Conservation (phyloP, 192 early-diverging fungal species). For the Backusella mclennaniae region DNA sequence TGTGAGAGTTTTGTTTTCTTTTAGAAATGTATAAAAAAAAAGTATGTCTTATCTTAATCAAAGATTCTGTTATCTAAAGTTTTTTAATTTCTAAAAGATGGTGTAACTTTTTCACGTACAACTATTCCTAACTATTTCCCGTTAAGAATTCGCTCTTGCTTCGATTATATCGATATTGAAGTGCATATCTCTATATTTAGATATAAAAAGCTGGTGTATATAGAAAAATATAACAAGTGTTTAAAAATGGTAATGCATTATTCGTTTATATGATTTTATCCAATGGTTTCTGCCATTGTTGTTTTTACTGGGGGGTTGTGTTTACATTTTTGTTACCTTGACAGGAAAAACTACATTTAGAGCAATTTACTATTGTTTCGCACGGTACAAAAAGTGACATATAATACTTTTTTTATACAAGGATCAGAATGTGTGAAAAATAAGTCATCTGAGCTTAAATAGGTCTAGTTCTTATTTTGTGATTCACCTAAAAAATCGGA, state of each 20-base stretch:
- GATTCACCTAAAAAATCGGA: background rate
- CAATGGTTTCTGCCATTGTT: background rate
- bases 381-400: conserved; percentile 1
- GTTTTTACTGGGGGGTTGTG: too few relatives aligned
- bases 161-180: background rate
- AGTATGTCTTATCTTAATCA: background rate
- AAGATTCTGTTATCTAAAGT: conserved; percentile 2
- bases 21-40: background rate
- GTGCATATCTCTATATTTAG: background rate
- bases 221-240: too few relatives aligned
- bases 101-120: background rate
- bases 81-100: background rate
- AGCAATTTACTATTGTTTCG: background rate
- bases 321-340: background rate
- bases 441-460: background rate
- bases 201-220: background rate
- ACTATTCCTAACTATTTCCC: background rate
- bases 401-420: background rate
- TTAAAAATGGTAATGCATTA: too few relatives aligned
- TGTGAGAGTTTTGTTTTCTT: background rate
- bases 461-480: background rate
- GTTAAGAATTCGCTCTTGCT: background rate
- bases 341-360: background rate
- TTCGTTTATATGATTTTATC: too few relatives aligned
- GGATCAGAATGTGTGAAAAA: background rate